phyloP scores from a whole-genome alignment of 495 filamentous ascomycete genomes.

The Lepraria neglecta region DNA sequence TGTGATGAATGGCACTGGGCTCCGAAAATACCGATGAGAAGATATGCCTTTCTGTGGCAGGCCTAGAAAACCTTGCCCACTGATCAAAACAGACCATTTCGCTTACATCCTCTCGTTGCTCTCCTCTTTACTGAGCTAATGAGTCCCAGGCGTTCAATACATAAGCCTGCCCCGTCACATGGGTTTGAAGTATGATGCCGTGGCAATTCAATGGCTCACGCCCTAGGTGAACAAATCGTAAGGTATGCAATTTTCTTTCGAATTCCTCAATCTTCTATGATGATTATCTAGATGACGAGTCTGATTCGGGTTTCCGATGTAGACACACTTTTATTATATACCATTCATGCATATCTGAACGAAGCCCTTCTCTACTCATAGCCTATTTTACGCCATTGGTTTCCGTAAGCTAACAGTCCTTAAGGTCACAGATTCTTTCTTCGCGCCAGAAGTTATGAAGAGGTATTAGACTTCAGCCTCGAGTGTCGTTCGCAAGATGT shows the following conservation, averaged over 20 bases:
- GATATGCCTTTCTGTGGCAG: constrained; percentile 95
- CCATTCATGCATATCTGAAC: constrained; percentile 56
- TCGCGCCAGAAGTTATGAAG: background rate
- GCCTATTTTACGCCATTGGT: constrained; percentile 8
- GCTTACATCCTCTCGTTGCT: background rate
- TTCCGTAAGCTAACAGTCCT: constrained; percentile 3
- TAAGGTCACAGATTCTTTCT: background rate
- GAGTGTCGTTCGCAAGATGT: background rate
- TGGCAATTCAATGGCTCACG: background rate
- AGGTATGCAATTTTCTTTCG: constrained; percentile 25
- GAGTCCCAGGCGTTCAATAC: background rate
- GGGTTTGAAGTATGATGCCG: background rate
- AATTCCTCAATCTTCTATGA: constrained; percentile 34
- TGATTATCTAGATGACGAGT: constrained; percentile 58
- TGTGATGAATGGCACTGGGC: constrained; percentile 99
- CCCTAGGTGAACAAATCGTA: background rate
- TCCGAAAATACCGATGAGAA: constrained; percentile 76
- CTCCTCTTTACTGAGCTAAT: background rate
- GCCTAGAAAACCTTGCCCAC: constrained; percentile 99
- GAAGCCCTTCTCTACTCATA: background rate
- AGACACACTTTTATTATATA: constrained; percentile 49
- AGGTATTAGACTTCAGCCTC: background rate
- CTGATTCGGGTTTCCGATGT: constrained; percentile 57
- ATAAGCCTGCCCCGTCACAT: background rate
- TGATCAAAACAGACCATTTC: constrained; percentile 45